These are phyloP conservation scores for Tulasnella sp. DNA, from an alignment of 768 basidiomycete species.

Conservation along the genomic window DNA sequence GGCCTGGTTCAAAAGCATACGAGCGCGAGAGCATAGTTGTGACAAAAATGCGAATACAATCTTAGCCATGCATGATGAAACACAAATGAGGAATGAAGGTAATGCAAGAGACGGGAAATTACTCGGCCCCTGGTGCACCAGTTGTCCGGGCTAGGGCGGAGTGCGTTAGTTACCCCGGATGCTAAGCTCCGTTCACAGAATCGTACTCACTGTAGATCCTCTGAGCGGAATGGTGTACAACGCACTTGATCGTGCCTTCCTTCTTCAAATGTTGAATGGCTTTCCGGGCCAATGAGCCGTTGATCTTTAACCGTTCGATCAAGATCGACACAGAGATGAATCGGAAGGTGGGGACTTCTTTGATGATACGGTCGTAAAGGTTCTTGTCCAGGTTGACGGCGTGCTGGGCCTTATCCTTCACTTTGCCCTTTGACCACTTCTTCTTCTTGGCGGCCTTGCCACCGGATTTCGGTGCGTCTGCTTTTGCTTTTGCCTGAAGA, in stretches of 20 bases:
- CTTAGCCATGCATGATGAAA: constrained; percentile 6
- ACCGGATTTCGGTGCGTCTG: constrained; percentile 58
- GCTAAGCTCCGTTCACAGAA: constrained; percentile 22
- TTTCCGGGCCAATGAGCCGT: constrained; percentile 87
- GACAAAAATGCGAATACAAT: constrained; percentile 4
- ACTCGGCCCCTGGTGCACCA: constrained; percentile 23
- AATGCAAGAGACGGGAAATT: background rate
- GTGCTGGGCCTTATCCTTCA: constrained; percentile 99
- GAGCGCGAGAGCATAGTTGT: background rate
- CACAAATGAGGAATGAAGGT: constrained; percentile 11
- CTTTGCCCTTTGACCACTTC: constrained; percentile 99
- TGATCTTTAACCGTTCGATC: constrained; percentile 97
- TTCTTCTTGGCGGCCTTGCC: constrained; percentile 85
- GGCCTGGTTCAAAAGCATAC: background rate
- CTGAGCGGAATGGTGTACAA: constrained; percentile 93
- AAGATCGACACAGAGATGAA: constrained; percentile 98
- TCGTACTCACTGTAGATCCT: constrained; percentile 85
- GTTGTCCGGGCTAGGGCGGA: constrained; percentile 42
- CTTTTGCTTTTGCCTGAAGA: constrained; percentile 46
- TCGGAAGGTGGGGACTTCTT: constrained; percentile 98
- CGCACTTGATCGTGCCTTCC: constrained; percentile 90
- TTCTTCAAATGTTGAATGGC: constrained; percentile 90
- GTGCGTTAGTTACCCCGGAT: constrained; percentile 1
- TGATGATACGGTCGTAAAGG: constrained; percentile 89
- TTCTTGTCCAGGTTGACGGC: constrained; percentile 91